phyloP scores from a whole-genome alignment of 306 rosid species.

The Fagus crenata region DNA sequence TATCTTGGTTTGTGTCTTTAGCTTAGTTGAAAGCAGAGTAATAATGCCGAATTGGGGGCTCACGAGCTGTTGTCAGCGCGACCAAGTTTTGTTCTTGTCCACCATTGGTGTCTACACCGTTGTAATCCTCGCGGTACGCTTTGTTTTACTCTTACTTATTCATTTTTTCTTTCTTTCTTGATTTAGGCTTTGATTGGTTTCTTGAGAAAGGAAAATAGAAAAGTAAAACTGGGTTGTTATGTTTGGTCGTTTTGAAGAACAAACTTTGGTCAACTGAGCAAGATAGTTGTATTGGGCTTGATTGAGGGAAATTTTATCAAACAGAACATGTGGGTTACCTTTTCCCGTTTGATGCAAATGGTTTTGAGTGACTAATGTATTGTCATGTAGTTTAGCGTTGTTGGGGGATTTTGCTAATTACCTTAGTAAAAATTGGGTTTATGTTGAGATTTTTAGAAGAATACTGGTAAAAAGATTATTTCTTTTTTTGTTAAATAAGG shows the following conservation, averaged over 20 bases:
- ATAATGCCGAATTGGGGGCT: conserved; percentile 88
- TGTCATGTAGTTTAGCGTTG: no score
- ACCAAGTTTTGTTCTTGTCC: conserved; percentile 65
- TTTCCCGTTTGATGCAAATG: no score
- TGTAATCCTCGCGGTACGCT: conserved; percentile 64
- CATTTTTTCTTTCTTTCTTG: background rate
- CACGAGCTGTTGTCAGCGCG: conserved; percentile 67
- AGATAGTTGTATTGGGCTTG: background rate
- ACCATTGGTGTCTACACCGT: conserved; percentile 67
- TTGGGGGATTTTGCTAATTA: background rate
- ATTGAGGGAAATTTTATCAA: background rate
- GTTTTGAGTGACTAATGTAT: no score
- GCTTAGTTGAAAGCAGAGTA: background rate
- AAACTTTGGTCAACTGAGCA: background rate
- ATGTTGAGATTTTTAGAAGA: background rate
- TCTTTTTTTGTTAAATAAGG: background rate
- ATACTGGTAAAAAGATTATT: background rate
- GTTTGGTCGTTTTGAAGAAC: background rate
- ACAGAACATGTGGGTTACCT: no score
- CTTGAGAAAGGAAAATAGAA: background rate
- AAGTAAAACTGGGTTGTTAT: background rate
- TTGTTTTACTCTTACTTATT: background rate
- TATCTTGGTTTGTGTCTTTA: background rate
- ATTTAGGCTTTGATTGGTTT: conserved; percentile 8
- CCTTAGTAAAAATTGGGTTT: background rate